Conservation (phyloP, 192 early-diverging fungal genomes). For the Coemansia sp. region DNA sequence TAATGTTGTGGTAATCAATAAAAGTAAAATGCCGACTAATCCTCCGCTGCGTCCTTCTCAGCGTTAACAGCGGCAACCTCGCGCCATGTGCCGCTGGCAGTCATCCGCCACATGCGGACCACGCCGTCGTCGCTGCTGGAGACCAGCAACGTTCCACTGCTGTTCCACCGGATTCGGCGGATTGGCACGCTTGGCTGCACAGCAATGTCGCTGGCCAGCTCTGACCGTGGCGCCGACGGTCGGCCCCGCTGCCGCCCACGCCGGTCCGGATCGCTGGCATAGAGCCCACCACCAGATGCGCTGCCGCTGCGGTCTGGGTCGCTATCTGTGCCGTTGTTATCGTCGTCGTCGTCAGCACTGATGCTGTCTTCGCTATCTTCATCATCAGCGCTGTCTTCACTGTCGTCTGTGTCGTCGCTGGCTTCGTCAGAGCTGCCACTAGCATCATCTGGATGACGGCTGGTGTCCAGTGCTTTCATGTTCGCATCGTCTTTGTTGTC, state of each 20-base stretch:
- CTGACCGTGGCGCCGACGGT: slow-evolving; percentile 24
- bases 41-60: slow-evolving; percentile 17
- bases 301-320: slow-evolving; percentile 9
- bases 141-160: slow-evolving; percentile 47
- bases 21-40: not conserved
- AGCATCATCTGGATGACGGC: slow-evolving; percentile 5
- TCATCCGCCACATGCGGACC: slow-evolving; percentile 48
- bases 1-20: not conserved
- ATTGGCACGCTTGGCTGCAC: slow-evolving; percentile 40
- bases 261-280: slow-evolving; percentile 4
- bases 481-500: slow-evolving; percentile 13
- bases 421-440: slow-evolving; percentile 21
- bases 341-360: slow-evolving; percentile 7
- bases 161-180: slow-evolving; percentile 51
- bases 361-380: slow-evolving; percentile 15
- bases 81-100: slow-evolving; percentile 46
- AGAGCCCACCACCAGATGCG: slow-evolving; percentile 3
- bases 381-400: slow-evolving; percentile 18
- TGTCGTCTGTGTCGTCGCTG: slow-evolving; percentile 9
- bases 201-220: slow-evolving; percentile 38
- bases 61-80: slow-evolving; percentile 37
- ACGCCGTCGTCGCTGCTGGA: slow-evolving; percentile 52
- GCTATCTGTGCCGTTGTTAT: slow-evolving; percentile 5
- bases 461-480: not conserved
- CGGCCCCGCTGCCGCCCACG: slow-evolving; percentile 4